phyloP scores from a whole-genome alignment of 2,329 filamentous ascomycete genomes.

The Fusarium chuoi region DNA sequence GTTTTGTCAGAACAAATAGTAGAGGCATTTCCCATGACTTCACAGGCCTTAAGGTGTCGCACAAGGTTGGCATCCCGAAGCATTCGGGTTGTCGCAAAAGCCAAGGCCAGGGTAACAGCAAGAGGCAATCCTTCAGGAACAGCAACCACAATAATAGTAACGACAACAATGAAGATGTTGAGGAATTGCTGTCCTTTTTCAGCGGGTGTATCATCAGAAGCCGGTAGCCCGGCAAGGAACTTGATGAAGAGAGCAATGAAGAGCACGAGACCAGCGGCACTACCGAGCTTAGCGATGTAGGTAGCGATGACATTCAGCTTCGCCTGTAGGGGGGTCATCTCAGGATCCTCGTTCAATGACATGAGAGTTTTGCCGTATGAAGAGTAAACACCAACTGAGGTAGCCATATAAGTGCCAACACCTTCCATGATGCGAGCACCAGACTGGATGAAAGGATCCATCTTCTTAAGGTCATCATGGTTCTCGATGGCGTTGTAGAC shows the following conservation, averaged over 20 bases:
- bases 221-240: constrained; percentile 76
- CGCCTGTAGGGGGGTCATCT: constrained; percentile 80
- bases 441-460: constrained; percentile 88
- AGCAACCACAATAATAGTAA: constrained; percentile 83
- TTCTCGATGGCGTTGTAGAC: constrained; percentile 76
- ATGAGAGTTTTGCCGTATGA: constrained; percentile 81
- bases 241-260: constrained; percentile 89
- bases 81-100: constrained; percentile 82
- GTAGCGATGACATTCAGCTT: constrained; percentile 81
- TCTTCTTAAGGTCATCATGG: constrained; percentile 72
- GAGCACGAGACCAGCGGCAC: constrained; percentile 78
- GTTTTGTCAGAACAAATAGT: constrained; percentile 77
- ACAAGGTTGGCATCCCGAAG: constrained; percentile 81
- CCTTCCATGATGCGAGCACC: constrained; percentile 82
- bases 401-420: constrained; percentile 78
- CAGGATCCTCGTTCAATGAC: constrained; percentile 76
- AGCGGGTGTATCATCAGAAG: constrained; percentile 65
- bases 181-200: constrained; percentile 83
- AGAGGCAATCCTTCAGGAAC: constrained; percentile 82
- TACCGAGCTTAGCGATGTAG: constrained; percentile 81
- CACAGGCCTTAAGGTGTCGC: constrained; percentile 79
- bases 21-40: constrained; percentile 84
- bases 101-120: constrained; percentile 80
- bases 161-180: constrained; percentile 80
- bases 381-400: constrained; percentile 77